These are phyloP conservation scores for Populus hybrid DNA, from an alignment of 441 rosid species.

Conservation along the genomic window DNA sequence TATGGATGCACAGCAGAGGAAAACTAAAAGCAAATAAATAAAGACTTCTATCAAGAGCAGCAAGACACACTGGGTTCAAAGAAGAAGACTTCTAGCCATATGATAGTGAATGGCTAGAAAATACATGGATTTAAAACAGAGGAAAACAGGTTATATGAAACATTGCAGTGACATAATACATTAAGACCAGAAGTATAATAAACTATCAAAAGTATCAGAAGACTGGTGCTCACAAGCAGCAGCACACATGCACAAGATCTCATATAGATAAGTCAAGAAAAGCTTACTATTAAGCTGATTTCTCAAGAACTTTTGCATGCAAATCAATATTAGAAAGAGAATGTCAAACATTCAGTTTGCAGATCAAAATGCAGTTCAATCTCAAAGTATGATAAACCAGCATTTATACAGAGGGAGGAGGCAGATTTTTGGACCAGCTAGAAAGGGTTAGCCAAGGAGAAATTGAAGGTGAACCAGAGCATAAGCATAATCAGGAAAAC, in stretches of 20 bases:
- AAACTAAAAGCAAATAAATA: background rate
- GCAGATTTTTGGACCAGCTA: background rate
- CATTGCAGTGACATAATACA: background rate
- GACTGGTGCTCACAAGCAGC: background rate
- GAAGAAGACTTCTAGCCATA: background rate
- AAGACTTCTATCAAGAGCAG: background rate
- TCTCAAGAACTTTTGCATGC: background rate
- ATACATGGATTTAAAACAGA: background rate
- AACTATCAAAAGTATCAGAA: background rate
- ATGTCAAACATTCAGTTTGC: background rate
- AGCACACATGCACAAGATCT: background rate
- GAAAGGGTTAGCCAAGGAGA: background rate
- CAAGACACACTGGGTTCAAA: background rate
- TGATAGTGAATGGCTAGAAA: background rate
- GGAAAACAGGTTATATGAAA: background rate
- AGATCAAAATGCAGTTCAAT: background rate
- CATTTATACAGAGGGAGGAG: background rate
- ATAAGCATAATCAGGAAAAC: background rate
- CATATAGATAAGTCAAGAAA: background rate
- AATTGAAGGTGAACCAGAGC: background rate
- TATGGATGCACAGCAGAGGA: background rate
- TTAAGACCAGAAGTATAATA: background rate
- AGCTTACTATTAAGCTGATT: background rate
- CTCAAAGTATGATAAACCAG: background rate
- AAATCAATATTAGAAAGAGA: background rate